phyloP scores from a whole-genome alignment of 306 rosid species.

The Hippophae gyantsensis region DNA sequence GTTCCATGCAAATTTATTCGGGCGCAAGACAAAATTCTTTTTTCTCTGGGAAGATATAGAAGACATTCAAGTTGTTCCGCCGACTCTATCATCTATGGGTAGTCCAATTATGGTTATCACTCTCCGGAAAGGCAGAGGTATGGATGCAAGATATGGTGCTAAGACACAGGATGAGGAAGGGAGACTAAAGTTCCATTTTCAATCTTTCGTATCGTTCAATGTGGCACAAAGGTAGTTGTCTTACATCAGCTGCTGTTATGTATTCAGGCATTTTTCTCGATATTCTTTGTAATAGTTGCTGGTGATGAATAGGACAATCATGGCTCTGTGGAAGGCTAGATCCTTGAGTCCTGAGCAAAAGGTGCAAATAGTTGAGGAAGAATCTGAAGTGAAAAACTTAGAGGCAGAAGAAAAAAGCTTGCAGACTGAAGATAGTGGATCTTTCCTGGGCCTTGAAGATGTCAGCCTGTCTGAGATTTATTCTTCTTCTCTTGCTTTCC shows the following conservation, averaged over 20 bases:
- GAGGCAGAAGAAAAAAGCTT: conserved; percentile 55
- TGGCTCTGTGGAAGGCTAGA: conserved; percentile 95
- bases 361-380: conserved; percentile 75
- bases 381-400: conserved; percentile 43
- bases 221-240: conserved; percentile 68
- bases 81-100: conserved; percentile 89
- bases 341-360: conserved; percentile 89
- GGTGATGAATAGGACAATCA: conserved; percentile 61
- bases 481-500: conserved; percentile 43
- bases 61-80: conserved; percentile 62
- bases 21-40: conserved; percentile 80
- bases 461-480: conserved; percentile 73
- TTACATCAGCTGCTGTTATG: conserved; percentile 11
- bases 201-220: conserved; percentile 89
- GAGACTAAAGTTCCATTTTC: conserved; percentile 86
- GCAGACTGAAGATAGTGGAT: conserved; percentile 59
- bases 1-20: conserved; percentile 86
- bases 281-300: conserved; percentile 10
- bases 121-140: conserved; percentile 73
- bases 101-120: conserved; percentile 75
- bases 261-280: conserved; percentile 11
- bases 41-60: conserved; percentile 96
- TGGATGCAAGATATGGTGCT: conserved; percentile 88
- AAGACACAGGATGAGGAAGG: conserved; percentile 77
- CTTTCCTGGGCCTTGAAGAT: conserved; percentile 59